Percentiles rank a stretch among this genome's conserved stretches.
These are phyloP conservation scores for Cruciata laevipes DNA, from an alignment of 257 asterid species.

Conservation along the genomic window DNA sequence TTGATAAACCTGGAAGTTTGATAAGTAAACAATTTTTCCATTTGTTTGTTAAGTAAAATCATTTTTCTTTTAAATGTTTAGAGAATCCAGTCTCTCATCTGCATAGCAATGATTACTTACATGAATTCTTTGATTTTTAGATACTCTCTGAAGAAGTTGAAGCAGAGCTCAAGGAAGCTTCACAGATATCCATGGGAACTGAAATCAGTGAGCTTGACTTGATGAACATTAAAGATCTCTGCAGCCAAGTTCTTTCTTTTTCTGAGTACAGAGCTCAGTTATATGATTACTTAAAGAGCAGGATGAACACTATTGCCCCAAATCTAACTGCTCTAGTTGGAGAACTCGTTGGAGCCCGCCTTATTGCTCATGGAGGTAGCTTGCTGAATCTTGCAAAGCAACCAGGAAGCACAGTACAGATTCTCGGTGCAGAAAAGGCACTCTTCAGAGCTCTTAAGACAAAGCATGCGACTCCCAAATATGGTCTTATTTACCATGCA, in stretches of 20 bases:
- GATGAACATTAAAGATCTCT: conserved; percentile 72
- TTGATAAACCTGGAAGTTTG: background rate
- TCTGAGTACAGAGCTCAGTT: conserved; percentile 82
- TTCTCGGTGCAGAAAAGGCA: conserved; percentile 94
- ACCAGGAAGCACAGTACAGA: conserved; percentile 93
- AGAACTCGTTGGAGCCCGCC: conserved; percentile 91
- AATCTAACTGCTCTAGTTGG: conserved; percentile 92
- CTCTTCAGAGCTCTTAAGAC: conserved; percentile 86
- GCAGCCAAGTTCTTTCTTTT: conserved; percentile 79
- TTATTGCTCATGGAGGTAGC: conserved; percentile 95
- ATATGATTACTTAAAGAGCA: conserved; percentile 71
- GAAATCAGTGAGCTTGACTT: conserved; percentile 85
- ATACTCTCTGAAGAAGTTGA: conserved; percentile 74
- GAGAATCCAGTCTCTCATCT: background rate
- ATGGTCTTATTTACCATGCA: conserved; percentile 89
- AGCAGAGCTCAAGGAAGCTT: conserved; percentile 74
- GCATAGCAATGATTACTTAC: background rate
- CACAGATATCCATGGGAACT: conserved; percentile 91
- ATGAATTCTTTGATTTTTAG: conserved; percentile 20
- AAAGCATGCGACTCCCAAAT: conserved; percentile 85
- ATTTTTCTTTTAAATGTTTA: background rate
- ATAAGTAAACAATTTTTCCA: background rate
- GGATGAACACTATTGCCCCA: conserved; percentile 92
- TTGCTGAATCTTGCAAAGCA: conserved; percentile 86
- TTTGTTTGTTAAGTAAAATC: too few relatives aligned